Conservation (phyloP, 2,329 filamentous ascomycete species). For the Thelonectria rubi region DNA sequence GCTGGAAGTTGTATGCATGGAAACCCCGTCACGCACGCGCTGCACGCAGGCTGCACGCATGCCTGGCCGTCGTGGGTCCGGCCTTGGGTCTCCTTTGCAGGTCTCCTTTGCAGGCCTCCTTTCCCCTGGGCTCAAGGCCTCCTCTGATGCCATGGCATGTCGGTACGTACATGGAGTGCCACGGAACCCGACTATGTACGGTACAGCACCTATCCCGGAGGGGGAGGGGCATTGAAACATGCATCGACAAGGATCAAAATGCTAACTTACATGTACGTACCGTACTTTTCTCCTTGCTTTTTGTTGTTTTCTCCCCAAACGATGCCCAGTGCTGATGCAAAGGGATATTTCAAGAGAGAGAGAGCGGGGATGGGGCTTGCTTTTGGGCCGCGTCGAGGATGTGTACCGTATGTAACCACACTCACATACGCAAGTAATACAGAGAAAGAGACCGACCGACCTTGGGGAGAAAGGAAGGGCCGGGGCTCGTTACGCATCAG, state of each 20-base stretch:
- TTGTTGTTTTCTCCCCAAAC: background rate
- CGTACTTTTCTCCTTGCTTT: background rate
- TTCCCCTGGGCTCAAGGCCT: no score
- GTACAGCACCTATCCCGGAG: no score
- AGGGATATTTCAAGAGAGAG: conserved; percentile 1
- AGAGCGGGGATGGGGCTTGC: conserved; percentile 13
- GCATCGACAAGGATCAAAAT: background rate
- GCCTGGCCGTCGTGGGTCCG: conserved; percentile 1
- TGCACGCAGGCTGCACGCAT: background rate
- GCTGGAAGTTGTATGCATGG: conserved; percentile 25
- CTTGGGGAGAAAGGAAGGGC: background rate
- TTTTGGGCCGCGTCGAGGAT: conserved; percentile 9
- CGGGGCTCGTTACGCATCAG: background rate
- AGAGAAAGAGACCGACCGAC: background rate
- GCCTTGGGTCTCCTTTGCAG: background rate
- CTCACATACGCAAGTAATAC: conserved; percentile 24
- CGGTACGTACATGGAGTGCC: background rate
- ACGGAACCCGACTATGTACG: background rate
- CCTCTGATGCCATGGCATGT: no score
- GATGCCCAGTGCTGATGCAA: conserved; percentile 1
- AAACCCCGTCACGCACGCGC: conserved; percentile 18
- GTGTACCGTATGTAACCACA: conserved; percentile 20
- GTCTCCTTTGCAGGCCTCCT: background rate
- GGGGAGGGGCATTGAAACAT: background rate
- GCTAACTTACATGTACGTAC: background rate